Conservation (phyloP, 371 early-diverging fungal genomes). For the Rhizopus microsporus region DNA sequence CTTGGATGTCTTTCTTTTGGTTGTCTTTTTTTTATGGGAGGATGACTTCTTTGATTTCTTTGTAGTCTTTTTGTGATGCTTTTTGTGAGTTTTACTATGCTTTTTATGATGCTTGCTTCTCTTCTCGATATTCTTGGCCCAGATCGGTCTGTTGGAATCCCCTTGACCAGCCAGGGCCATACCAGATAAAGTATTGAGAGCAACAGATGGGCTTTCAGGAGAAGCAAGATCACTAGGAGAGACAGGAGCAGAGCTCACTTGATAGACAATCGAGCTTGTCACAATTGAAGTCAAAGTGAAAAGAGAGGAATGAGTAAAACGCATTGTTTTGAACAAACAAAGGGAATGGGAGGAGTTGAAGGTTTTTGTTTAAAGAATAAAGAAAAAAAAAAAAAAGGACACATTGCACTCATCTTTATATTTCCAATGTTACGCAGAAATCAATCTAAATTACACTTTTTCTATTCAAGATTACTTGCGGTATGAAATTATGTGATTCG, state of each 20-base stretch:
- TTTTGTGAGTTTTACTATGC: neutral
- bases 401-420: neutral
- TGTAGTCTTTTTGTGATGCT: conserved; percentile 1
- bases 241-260: conserved; percentile 16
- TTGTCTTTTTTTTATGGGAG: conserved; percentile 2
- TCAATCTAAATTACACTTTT: neutral
- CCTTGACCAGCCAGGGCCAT: conserved; percentile 11
- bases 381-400: conserved; percentile 6
- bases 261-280: conserved; percentile 16
- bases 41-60: conserved; percentile 7
- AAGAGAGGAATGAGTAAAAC: conserved; percentile 29
- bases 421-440: neutral
- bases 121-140: conserved; percentile 15
- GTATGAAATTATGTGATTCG: neutral
- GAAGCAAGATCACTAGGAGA: conserved; percentile 1
- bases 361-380: conserved; percentile 5
- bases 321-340: conserved; percentile 20
- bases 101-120: conserved; percentile 8
- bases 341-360: conserved; percentile 8
- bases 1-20: conserved; percentile 13
- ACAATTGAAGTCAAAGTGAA: conserved; percentile 25
- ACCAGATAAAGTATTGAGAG: neutral
- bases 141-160: neutral
- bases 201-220: conserved; percentile 2
- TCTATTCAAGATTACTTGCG: neutral